A percentile compares a stretch with the other conserved stretches of the same genome.
Conservation (phyloP, 768 basidiomycete genomes). For the Mycena albidolilacea region DNA sequence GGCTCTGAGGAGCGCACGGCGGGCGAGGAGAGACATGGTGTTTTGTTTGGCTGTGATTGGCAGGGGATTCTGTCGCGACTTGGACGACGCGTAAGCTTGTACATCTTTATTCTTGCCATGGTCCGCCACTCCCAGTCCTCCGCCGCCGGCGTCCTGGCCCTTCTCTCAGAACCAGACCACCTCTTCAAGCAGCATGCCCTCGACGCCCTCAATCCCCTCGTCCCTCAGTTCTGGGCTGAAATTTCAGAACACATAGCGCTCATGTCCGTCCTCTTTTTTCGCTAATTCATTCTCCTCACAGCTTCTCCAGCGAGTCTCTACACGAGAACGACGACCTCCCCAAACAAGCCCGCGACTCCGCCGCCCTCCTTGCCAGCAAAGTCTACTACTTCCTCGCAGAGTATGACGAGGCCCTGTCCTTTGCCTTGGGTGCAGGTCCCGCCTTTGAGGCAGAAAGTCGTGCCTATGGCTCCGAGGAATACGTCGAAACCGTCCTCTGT, state of each 20-base stretch:
- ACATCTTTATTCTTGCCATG: conserved; percentile 57
- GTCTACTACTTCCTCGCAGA: conserved; percentile 98
- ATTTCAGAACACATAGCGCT: conserved; percentile 94
- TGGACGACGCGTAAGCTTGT: conserved; percentile 38
- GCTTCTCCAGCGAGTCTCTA: conserved; percentile 81
- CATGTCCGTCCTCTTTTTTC: conserved; percentile 72
- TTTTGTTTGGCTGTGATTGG: conserved; percentile 50
- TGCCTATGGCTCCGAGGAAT: conserved; percentile 81
- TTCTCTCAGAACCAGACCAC: conserved; percentile 90
- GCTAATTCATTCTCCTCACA: conserved; percentile 29
- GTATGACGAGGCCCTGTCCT: conserved; percentile 95
- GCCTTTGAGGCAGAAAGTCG: conserved; percentile 86
- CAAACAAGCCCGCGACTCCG: conserved; percentile 80
- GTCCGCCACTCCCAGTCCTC: conserved; percentile 78
- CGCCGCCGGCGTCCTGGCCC: conserved; percentile 90
- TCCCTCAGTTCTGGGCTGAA: conserved; percentile 98
- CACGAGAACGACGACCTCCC: conserved; percentile 89
- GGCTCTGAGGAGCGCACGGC: conserved; percentile 64
- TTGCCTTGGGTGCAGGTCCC: conserved; percentile 91
- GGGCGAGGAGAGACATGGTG: conserved; percentile 67
- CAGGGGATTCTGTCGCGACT: conserved; percentile 47
- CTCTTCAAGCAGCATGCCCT: conserved; percentile 95
- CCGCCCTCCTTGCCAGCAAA: conserved; percentile 96
- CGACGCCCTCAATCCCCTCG: conserved; percentile 82
- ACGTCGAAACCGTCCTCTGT: conserved; percentile 96